Conservation (phyloP, 371 early-diverging fungal genomes). For the Mucor saturninus region DNA sequence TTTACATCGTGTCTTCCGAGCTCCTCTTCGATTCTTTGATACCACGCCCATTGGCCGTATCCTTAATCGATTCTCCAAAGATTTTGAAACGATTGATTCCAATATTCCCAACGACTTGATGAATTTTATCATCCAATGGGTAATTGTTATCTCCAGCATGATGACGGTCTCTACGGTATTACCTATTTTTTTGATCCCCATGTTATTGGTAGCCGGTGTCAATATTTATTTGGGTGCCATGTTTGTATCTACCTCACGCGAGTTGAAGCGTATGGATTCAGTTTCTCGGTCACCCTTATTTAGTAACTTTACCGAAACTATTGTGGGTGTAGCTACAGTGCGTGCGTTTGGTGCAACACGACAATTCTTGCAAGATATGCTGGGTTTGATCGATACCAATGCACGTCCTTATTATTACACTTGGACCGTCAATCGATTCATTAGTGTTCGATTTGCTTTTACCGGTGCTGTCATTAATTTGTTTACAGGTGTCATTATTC, state of each 20-base stretch:
- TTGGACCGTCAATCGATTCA: constrained; percentile 75
- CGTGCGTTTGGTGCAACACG: constrained; percentile 74
- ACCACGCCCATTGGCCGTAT: constrained; percentile 70
- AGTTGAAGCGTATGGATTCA: constrained; percentile 82
- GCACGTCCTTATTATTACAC: constrained; percentile 74
- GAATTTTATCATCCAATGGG: constrained; percentile 61
- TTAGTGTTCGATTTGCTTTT: constrained; percentile 72
- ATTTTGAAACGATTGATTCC: constrained; percentile 55
- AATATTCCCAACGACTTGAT: constrained; percentile 47
- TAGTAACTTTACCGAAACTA: constrained; percentile 75
- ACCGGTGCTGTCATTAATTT: constrained; percentile 71
- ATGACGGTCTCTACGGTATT: constrained; percentile 61
- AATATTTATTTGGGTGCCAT: constrained; percentile 57
- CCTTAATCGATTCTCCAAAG: constrained; percentile 71
- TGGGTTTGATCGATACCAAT: constrained; percentile 60
- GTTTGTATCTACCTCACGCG: constrained; percentile 75
- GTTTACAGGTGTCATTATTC: constrained; percentile 55
- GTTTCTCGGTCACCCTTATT: constrained; percentile 79
- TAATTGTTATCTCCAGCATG: constrained; percentile 65
- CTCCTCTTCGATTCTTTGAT: constrained; percentile 49
- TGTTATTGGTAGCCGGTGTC: constrained; percentile 45
- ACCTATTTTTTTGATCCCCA: constrained; percentile 61
- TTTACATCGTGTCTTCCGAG: constrained; percentile 33
- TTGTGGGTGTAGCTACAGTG: constrained; percentile 73
- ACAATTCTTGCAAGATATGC: constrained; percentile 58